Evolutionary conservation across 2,329 filamentous ascomycete species (phyloP).

Genomic region (Monosporascus sp.): DNA sequence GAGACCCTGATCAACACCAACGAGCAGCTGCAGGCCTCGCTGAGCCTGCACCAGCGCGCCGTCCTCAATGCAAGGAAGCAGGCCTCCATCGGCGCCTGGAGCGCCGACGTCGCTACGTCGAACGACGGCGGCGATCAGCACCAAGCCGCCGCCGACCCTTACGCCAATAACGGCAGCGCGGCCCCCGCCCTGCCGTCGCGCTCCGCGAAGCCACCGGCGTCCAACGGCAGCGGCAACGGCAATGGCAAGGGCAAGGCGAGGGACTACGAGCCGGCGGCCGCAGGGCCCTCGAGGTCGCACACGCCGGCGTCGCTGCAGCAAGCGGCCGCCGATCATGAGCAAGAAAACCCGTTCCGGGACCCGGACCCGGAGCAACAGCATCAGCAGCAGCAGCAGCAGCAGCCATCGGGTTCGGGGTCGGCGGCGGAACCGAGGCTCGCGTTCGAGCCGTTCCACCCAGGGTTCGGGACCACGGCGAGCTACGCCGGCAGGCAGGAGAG

Average conservation of each 20-base stretch:
- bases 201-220: conserved; percentile 23
- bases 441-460: conserved; percentile 31
- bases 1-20: conserved; percentile 91
- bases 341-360: conserved; percentile 31
- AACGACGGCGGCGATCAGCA: conserved; percentile 6
- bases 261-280: conserved; percentile 16
- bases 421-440: conserved; percentile 20
- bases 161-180: background rate
- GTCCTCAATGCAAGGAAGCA: conserved; percentile 60
- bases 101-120: conserved; percentile 17
- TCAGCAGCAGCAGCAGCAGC: background rate
- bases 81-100: conserved; percentile 34
- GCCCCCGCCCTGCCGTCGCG: conserved; percentile 2
- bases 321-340: conserved; percentile 4
- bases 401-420: conserved; percentile 14
- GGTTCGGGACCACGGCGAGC: conserved; percentile 28
- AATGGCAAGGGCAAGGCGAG: conserved; percentile 29
- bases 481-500: conserved; percentile 36
- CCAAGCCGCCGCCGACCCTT: conserved; percentile 3
- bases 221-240: conserved; percentile 18
- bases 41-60: conserved; percentile 80
- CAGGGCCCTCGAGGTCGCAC: conserved; percentile 25
- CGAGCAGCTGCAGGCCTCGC: conserved; percentile 77
- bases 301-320: conserved; percentile 14
- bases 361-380: conserved; percentile 17